Base-by-base conservation (phyloP, 1,284 basidiomycete genomes). In the Pseudozyma pruni region DNA sequence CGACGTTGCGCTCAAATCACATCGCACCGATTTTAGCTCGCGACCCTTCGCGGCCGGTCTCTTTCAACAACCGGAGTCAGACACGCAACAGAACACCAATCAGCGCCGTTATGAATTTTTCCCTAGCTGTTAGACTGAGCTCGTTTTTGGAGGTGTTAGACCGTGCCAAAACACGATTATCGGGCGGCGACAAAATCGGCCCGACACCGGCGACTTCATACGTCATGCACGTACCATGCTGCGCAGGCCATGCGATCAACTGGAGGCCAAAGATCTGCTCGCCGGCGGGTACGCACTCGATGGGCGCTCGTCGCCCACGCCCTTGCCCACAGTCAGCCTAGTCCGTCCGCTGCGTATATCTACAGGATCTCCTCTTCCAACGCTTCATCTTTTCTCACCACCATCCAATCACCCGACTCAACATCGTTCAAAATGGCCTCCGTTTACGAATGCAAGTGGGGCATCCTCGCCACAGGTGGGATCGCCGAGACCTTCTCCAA, bases 401-500 rank as follows among this genome's bases (percentile, higher is more conserved):
- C n/a, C n/a, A n/a, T n/a, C n/a, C n/a, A n/a, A 27, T 22, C 22
- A n/a, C 27, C 9, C 0, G 17, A 20, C 19, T 33, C 40, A 29
- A 14, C 17, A 47, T 1, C 17, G 35, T 56, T 11, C 6, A 29
- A 7, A 32, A 46, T 45, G 44, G n/a, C 45, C 27, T 48, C 64
- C 14, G 27, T 47, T 14, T 66, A 55, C 48, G 52, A 48, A 32
- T 68, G 63, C 44, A 69, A 61, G 37, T 75, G 74, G 74, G 68
- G 75, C 23, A 78, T 78, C 35, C 63, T 78, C 13, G 76, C 76
- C 25, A 73, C 73, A 4, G 76, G 76, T 25, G 52, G 67, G 14
- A 80, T 75, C 41, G 75, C 77, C 31, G 56, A 53, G 11, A 70
- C 32, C 41, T 86, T 86, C 56, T 69, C 78, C 20, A 74, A 64